These are phyloP conservation scores for Talaromyces borbonicus DNA, from an alignment of 495 filamentous ascomycete species.

Conservation along the genomic window DNA sequence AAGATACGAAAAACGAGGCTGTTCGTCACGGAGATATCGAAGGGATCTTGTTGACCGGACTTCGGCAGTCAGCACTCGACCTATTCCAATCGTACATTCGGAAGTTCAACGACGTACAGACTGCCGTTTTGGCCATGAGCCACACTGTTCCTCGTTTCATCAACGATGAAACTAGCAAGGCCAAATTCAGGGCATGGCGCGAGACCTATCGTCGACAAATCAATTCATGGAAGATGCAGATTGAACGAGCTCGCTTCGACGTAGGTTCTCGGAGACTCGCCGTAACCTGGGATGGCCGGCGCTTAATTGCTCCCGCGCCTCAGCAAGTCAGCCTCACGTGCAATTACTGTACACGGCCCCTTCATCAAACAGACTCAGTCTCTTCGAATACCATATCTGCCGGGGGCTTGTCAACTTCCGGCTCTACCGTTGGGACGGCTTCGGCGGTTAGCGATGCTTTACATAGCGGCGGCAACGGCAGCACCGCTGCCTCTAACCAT, in stretches of 20 bases:
- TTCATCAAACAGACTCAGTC: slow-evolving; percentile 30
- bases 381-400: background rate
- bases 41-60: slow-evolving; percentile 79
- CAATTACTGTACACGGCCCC: slow-evolving; percentile 62
- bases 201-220: slow-evolving; percentile 73
- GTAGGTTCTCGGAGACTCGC: slow-evolving; percentile 52
- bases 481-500: slow-evolving; percentile 28
- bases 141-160: slow-evolving; percentile 75
- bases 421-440: slow-evolving; percentile 16
- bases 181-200: slow-evolving; percentile 69
- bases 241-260: slow-evolving; percentile 53
- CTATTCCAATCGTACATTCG: slow-evolving; percentile 81
- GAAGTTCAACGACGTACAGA: slow-evolving; percentile 83
- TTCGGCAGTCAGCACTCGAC: slow-evolving; percentile 66
- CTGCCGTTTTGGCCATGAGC: slow-evolving; percentile 74
- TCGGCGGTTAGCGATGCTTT: slow-evolving; percentile 14
- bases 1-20: slow-evolving; percentile 47
- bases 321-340: slow-evolving; percentile 77
- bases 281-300: slow-evolving; percentile 47
- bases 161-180: slow-evolving; percentile 40
- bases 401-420: background rate
- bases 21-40: slow-evolving; percentile 74
- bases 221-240: slow-evolving; percentile 60
- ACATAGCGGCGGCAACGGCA: slow-evolving; percentile 16
- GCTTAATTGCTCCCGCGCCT: slow-evolving; percentile 53